phyloP scores from a whole-genome alignment of 1,284 basidiomycete species.

The Trametes sp. region DNA sequence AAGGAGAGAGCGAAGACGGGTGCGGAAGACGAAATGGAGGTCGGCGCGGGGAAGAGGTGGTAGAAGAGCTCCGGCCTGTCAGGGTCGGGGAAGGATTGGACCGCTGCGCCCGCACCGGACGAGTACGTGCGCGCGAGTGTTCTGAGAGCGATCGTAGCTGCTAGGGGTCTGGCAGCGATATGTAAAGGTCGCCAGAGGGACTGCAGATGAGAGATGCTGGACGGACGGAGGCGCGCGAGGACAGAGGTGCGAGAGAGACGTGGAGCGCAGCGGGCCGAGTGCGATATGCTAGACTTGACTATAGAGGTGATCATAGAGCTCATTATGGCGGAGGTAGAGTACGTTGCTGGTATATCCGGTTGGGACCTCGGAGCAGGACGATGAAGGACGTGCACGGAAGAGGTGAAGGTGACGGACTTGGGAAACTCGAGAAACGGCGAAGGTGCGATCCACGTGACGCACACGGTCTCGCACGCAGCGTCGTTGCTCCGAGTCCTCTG shows the following conservation, averaged over 20 bases:
- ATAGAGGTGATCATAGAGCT: neutral
- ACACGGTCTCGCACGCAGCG: no score
- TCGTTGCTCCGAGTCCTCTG: no score
- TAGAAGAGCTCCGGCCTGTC: conserved; percentile 72
- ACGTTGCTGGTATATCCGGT: neutral
- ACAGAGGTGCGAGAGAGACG: neutral
- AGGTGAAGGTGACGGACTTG: no score
- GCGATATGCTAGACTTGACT: neutral
- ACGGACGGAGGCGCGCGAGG: neutral
- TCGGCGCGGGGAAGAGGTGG: conserved; percentile 64
- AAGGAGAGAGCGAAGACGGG: conserved; percentile 74
- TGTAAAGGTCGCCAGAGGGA: neutral
- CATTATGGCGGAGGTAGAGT: neutral
- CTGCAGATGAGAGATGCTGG: neutral
- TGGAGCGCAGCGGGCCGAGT: neutral
- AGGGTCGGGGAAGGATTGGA: conserved; percentile 52
- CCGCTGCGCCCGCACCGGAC: neutral
- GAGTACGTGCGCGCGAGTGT: neutral
- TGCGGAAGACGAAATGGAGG: conserved; percentile 49
- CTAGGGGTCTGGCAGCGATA: neutral
- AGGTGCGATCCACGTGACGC: no score
- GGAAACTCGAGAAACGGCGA: no score
- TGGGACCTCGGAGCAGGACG: neutral
- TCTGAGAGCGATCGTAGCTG: neutral
- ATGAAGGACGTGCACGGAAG: neutral